Base-by-base conservation (phyloP, 1,284 basidiomycete species). In the Ganoderma meredithae region DNA sequence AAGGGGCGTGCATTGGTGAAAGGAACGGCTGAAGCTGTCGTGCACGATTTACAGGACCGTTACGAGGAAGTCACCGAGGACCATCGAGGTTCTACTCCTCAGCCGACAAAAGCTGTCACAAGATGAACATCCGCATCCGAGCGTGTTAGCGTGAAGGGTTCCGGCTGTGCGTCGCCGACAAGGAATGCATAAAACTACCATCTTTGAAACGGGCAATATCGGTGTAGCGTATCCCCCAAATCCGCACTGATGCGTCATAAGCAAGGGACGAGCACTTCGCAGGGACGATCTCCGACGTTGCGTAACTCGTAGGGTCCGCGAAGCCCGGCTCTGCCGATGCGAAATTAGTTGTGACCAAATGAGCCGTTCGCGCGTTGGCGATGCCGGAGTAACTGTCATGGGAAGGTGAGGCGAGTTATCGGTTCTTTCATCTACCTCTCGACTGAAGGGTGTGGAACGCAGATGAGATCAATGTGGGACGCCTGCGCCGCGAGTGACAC, bases 281-380 rank as follows among this genome's bases (percentile, higher is more conserved):
- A 17, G 67, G 74, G 39, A 73, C 75, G 15, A 67, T 79, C 3
- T 67, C 71, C 6, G 67, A 73, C 55, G 66, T 78, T 33, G 67
- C 74, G 17, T 69, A 67, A 8, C 71, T 73, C 60, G 64, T 76
- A 3, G 76, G 74, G 2, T 59, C 66, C 1, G 58, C 62, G 17
- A 63, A 66, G 19, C 43, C 33, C 27, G 67, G 70, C 36, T 63
- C 68, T 1, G 65, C 67, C 25, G 69, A 67, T 31, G 75, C 74
- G 6, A 77, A 77, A 68, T 71, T 78, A 27, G 74, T 78, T 78
- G 10, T 78, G 76, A 76, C 76, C 76, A 12, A 77, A 78, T 65
- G 78, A 8, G n/a, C 19, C 3, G 76, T 63, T 77, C 76, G 2
- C 75, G 79, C 64, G 73, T 78, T 40, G 76, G 78, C 43, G 76